A percentile compares a stretch with the other conserved stretches of the same genome.
These are phyloP conservation scores for Xylariaceae sp. DNA, from an alignment of 2,329 filamentous ascomycete species.

Conservation along the genomic window DNA sequence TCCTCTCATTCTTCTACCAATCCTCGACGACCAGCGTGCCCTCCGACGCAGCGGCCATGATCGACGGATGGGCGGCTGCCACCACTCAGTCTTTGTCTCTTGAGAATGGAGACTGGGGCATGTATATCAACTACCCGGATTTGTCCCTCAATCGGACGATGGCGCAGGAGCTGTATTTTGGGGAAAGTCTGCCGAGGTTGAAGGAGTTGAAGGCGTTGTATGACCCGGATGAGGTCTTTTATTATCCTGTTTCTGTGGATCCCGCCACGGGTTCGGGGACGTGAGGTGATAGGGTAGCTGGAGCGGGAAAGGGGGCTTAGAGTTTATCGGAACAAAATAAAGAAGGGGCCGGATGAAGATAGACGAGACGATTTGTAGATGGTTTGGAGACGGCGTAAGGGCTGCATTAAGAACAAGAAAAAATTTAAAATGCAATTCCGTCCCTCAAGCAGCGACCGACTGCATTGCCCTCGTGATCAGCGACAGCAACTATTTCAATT, in stretches of 20 bases:
- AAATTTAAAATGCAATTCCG: too few relatives aligned
- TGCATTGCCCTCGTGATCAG: too few relatives aligned
- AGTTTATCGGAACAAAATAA: too few relatives aligned
- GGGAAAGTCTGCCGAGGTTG: constrained; percentile 35
- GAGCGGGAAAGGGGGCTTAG: too few relatives aligned
- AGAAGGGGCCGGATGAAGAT: too few relatives aligned
- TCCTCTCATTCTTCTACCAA: constrained; percentile 47
- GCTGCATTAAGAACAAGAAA: too few relatives aligned
- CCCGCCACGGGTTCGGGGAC: too few relatives aligned
- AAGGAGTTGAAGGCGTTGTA: constrained; percentile 36
- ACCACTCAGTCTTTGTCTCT: constrained; percentile 23
- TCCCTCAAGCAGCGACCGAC: too few relatives aligned
- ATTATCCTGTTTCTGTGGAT: constrained; percentile 35
- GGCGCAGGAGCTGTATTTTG: constrained; percentile 49
- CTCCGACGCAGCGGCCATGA: constrained; percentile 20
- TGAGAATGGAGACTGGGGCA: constrained; percentile 24
- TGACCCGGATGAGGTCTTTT: constrained; percentile 40
- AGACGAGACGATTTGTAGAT: too few relatives aligned
- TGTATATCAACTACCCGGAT: constrained; percentile 53
- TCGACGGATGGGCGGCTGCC: constrained; percentile 27
- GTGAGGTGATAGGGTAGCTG: too few relatives aligned
- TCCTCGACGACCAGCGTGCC: constrained; percentile 29
- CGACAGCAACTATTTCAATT: too few relatives aligned
- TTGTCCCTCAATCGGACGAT: constrained; percentile 41
- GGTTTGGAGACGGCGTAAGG: too few relatives aligned